These are phyloP conservation scores for Mimosa pudica DNA, from an alignment of 306 rosid genomes.

Conservation along the genomic window DNA sequence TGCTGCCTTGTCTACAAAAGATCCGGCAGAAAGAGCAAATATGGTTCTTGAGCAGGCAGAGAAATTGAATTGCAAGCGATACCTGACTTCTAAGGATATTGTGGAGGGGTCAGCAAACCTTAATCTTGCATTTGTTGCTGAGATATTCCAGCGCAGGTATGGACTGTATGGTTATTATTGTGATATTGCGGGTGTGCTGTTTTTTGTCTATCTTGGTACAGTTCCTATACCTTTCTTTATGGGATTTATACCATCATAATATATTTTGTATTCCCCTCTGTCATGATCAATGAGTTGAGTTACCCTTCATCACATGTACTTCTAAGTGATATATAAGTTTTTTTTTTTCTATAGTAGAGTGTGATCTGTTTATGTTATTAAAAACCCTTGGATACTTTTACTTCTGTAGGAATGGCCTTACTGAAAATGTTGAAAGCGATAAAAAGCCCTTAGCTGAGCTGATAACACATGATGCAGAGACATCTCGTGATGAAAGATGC, in stretches of 20 bases:
- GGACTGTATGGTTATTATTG: slow-evolving; percentile 28
- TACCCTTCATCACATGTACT: background rate
- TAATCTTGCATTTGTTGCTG: slow-evolving; percentile 99
- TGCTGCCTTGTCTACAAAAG: slow-evolving; percentile 51
- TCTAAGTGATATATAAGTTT: background rate
- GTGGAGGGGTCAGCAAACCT: slow-evolving; percentile 97
- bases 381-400: slow-evolving; percentile 21
- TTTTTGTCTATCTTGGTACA: slow-evolving; percentile 4
- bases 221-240: background rate
- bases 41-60: slow-evolving; percentile 96
- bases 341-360: background rate
- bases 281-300: background rate
- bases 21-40: slow-evolving; percentile 87
- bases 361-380: slow-evolving; percentile 14
- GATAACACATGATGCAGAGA: slow-evolving; percentile 97
- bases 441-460: slow-evolving; percentile 92
- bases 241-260: background rate
- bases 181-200: slow-evolving; percentile 24
- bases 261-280: background rate
- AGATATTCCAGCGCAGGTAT: slow-evolving; percentile 97
- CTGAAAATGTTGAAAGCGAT: slow-evolving; percentile 53
- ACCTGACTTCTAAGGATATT: slow-evolving; percentile 91
- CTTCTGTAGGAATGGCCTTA: slow-evolving; percentile 86
- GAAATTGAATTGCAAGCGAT: slow-evolving; percentile 90
- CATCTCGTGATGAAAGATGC: slow-evolving; percentile 98